Percentiles rank a stretch among this genome's conserved stretches.
Evolutionary conservation across 2,329 filamentous ascomycete species (phyloP).

Genomic region (Epichloe glyceriae): DNA sequence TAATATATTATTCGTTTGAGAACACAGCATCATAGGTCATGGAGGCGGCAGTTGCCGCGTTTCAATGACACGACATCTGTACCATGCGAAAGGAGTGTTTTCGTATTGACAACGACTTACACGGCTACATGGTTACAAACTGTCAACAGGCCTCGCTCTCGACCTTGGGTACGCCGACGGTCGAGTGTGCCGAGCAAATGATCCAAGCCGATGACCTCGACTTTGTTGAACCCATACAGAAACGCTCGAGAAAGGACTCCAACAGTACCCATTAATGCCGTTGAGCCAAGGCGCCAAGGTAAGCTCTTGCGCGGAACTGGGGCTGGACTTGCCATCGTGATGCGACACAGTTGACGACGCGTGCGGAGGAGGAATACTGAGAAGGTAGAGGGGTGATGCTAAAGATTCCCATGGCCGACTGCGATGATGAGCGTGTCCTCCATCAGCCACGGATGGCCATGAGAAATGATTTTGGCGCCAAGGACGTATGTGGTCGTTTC

Average conservation of each 20-base stretch:
- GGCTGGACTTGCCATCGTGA: conserved; percentile 11
- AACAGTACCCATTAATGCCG: conserved; percentile 60
- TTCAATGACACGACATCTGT: no score
- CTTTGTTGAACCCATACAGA: conserved; percentile 58
- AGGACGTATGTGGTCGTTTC: background rate
- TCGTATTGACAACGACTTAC: conserved; percentile 11
- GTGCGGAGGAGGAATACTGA: background rate
- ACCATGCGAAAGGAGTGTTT: no score
- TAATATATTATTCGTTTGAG: background rate
- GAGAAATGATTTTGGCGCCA: background rate
- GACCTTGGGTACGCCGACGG: conserved; percentile 48
- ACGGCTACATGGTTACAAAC: conserved; percentile 35
- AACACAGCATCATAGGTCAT: background rate
- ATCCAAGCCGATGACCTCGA: conserved; percentile 66
- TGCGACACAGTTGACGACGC: background rate
- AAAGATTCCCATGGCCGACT: conserved; percentile 1
- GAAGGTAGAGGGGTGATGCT: background rate
- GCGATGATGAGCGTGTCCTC: background rate
- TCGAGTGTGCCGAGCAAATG: conserved; percentile 66
- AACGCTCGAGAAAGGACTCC: conserved; percentile 62
- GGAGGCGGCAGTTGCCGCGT: background rate
- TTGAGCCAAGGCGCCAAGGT: conserved; percentile 62
- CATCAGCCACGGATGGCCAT: background rate
- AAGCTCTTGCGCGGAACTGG: conserved; percentile 37
- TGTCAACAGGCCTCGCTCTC: conserved; percentile 70